A percentile compares a stretch with the other conserved stretches of the same genome.
These are phyloP conservation scores for Crithidia expoeki DNA, from an alignment of 208 protist genomes.

Conservation along the genomic window DNA sequence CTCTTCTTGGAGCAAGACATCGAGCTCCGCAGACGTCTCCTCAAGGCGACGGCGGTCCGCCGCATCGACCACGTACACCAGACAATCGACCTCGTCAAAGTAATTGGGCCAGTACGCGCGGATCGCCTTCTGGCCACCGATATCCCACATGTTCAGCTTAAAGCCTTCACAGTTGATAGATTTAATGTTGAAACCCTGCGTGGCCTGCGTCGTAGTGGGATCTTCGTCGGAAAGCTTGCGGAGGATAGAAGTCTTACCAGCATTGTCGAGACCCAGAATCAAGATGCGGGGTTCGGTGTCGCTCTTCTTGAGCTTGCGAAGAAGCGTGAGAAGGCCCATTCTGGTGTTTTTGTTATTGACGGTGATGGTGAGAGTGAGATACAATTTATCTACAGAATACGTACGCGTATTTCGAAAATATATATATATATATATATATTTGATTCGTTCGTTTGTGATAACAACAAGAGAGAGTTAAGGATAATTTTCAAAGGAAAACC, in stretches of 20 bases:
- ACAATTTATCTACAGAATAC: neutral
- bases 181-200: conserved; percentile 99
- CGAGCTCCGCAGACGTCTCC: conserved; percentile 94
- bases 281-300: conserved; percentile 95
- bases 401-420: too few species aligned
- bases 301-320: conserved; percentile 93
- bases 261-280: conserved; percentile 98
- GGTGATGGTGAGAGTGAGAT: neutral
- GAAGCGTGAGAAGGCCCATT: conserved; percentile 96
- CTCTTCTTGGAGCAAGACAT: conserved; percentile 93
- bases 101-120: conserved; percentile 98
- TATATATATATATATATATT: too few species aligned
- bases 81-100: conserved; percentile 96
- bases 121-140: conserved; percentile 97
- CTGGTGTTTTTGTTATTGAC: neutral
- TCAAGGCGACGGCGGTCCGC: conserved; percentile 94
- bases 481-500: too few species aligned
- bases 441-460: too few species aligned
- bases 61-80: conserved; percentile 97
- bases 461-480: too few species aligned
- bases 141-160: conserved; percentile 99
- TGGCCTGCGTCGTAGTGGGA: conserved; percentile 95
- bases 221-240: conserved; percentile 96
- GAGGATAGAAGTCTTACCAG: conserved; percentile 98
- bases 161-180: conserved; percentile 95